Percentiles rank a stretch among this genome's conserved stretches.
phyloP scores from a whole-genome alignment of 2,329 filamentous ascomycete species.

The Fusarium sp. region DNA sequence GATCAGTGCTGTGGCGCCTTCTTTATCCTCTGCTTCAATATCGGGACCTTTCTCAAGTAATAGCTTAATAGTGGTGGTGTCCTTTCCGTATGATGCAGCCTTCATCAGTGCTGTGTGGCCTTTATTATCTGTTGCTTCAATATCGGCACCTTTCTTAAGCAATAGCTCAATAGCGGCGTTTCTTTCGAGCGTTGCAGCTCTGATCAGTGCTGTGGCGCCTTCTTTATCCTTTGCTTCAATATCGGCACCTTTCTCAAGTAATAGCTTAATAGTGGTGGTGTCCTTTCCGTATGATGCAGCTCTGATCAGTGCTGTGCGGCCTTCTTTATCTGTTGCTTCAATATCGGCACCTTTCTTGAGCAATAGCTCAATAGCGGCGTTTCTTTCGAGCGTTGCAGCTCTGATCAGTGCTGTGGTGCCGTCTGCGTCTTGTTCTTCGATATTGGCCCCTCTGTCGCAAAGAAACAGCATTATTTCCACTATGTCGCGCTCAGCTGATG shows the following conservation, averaged over 20 bases:
- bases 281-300: fast-evolving
- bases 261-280: not conserved
- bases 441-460: not conserved
- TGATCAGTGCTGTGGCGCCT: not conserved
- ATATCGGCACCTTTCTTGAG: not conserved
- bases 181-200: not conserved
- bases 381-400: not conserved
- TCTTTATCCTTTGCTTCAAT: fast-evolving
- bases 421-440: too few species aligned
- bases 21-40: not conserved
- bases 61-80: not conserved
- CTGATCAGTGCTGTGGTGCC: not conserved
- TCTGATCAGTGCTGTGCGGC: not conserved
- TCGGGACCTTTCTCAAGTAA: not conserved
- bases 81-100: fast-evolving
- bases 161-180: not conserved
- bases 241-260: not conserved
- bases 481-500: not conserved
- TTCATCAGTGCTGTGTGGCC: not conserved
- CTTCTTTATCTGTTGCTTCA: fast-evolving
- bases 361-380: not conserved
- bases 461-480: not conserved
- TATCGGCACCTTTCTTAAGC: not conserved
- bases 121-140: fast-evolving
- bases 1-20: not conserved